These are phyloP conservation scores for Toxicodendron radicans DNA, from an alignment of 345 rosid genomes.

Conservation along the genomic window DNA sequence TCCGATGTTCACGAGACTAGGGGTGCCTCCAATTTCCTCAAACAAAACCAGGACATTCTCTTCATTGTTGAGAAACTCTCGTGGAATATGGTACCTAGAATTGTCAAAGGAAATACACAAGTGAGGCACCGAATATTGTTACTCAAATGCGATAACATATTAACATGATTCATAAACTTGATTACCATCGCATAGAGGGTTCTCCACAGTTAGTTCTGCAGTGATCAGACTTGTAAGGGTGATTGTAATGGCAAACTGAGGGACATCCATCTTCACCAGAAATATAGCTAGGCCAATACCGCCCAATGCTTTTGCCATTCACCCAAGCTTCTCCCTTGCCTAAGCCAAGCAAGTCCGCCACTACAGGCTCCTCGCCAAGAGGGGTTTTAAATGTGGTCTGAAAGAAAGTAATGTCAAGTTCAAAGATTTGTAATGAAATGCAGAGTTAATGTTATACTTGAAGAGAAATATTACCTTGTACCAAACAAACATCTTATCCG, in stretches of 20 bases:
- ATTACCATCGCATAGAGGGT: conserved; percentile 58
- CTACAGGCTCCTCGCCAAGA: conserved; percentile 58
- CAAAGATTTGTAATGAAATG: background rate
- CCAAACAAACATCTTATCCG: conserved; percentile 45
- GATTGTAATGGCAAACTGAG: conserved; percentile 51
- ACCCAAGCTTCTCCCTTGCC: conserved; percentile 82
- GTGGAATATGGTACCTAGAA: conserved; percentile 59
- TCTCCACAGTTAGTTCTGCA: conserved; percentile 53
- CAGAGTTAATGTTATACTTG: too few relatives aligned
- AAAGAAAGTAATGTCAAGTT: background rate
- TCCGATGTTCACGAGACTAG: conserved; percentile 33
- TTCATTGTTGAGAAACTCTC: conserved; percentile 33
- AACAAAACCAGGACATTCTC: conserved; percentile 44
- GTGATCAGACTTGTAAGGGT: conserved; percentile 25
- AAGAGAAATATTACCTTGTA: conserved; percentile 50
- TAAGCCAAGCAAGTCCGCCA: conserved; percentile 61
- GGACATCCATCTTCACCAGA: conserved; percentile 43
- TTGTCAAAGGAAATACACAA: too few relatives aligned
- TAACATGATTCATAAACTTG: background rate
- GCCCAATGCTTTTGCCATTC: conserved; percentile 64
- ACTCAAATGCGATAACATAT: background rate
- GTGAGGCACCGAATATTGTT: background rate
- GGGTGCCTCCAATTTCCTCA: conserved; percentile 63
- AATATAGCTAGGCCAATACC: conserved; percentile 57
- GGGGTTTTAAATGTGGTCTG: conserved; percentile 59